Evolutionary conservation across 371 early-diverging fungal species (phyloP).

Genomic region (Choanephora cucurbitarum): DNA sequence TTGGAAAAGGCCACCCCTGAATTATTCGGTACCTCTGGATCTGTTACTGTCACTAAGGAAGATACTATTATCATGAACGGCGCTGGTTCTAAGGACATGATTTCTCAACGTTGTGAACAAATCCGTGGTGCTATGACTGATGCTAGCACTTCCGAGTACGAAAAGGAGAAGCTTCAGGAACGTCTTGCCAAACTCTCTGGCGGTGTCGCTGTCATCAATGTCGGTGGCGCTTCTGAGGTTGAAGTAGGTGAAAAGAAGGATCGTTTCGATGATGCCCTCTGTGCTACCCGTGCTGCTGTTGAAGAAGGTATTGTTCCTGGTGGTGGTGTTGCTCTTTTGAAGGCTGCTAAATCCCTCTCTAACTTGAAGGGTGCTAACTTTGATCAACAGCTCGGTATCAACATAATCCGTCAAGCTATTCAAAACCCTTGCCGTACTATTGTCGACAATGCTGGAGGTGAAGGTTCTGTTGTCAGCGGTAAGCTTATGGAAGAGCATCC

Average conservation of each 20-base stretch:
- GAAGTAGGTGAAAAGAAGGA: constrained; percentile 99
- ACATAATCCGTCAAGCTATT: constrained; percentile 92
- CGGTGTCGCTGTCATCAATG: constrained; percentile 98
- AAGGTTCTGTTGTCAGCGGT: constrained; percentile 95
- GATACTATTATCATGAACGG: constrained; percentile 97
- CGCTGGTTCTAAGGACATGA: constrained; percentile 82
- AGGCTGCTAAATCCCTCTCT: constrained; percentile 83
- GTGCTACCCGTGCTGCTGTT: constrained; percentile 98
- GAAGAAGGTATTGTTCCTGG: constrained; percentile 98
- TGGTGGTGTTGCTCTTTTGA: constrained; percentile 95
- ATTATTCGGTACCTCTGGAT: constrained; percentile 86
- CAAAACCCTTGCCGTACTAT: constrained; percentile 92
- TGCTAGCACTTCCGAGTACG: constrained; percentile 87
- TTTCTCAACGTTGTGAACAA: constrained; percentile 94
- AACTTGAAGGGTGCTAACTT: constrained; percentile 88
- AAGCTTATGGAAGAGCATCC: constrained; percentile 79
- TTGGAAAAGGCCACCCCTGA: constrained; percentile 91
- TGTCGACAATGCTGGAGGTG: constrained; percentile 95
- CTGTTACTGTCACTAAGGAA: constrained; percentile 95
- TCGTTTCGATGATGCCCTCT: constrained; percentile 92
- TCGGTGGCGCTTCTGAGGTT: constrained; percentile 96
- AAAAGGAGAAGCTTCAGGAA: constrained; percentile 98
- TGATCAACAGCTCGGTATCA: constrained; percentile 96
- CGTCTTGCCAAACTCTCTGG: constrained; percentile 97
- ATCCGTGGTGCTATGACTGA: constrained; percentile 88